Evolutionary conservation across 768 basidiomycete genomes (phyloP), one percentile per base, ranked within the genome.

Genomic region (Cystofilobasidium ferigula): DNA sequence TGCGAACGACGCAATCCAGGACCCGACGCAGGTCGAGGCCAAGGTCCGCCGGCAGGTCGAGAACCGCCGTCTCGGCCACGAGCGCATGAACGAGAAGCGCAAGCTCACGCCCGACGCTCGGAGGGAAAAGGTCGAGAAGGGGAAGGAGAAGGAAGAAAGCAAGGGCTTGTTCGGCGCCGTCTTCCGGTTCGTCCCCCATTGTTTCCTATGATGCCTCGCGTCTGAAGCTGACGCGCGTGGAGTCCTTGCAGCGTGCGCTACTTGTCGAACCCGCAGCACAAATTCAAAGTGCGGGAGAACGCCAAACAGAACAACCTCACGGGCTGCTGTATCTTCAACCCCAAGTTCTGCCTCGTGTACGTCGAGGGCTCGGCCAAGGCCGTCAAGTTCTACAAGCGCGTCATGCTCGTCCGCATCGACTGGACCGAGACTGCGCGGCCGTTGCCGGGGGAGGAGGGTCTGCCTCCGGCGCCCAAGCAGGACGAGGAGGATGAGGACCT

Each of bases 1-100:
- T 32, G 97, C 95, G 0, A 88, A 89, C 12, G 92, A 97, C 72
- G 94, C 93, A 0, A 86, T 99, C 30, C 88, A 91, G 82, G 95
- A 98, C 74, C 95, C 95, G 0, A 99, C 95, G 2, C 85, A 92
- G 59, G 90, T 99, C 3, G 95, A 99, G 75, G 94, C 94, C 7
- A 86, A 89, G 36, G 93, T 99, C 18, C 81, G 91, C 54, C 81
- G 89, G 38, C 95, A 99, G 75, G 94, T 98, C 34, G 88, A 88
- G 0, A 86, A 86, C 80, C 82, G 95, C 69, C 86, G 86, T 72
- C 85, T 90, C 70, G 81, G 79, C 10, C 95, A 99, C 74, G 89
- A 95, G 74, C 89, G 90, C 81, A 88, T 87, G 83, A 99, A 99
- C 71, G 79, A 84, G 6, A 88, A 89, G 74, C 84, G 93, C 54